Percentiles rank a stretch among this genome's conserved stretches.
Conservation (phyloP, 2,329 filamentous ascomycete species). For the Apiospora koreana region DNA sequence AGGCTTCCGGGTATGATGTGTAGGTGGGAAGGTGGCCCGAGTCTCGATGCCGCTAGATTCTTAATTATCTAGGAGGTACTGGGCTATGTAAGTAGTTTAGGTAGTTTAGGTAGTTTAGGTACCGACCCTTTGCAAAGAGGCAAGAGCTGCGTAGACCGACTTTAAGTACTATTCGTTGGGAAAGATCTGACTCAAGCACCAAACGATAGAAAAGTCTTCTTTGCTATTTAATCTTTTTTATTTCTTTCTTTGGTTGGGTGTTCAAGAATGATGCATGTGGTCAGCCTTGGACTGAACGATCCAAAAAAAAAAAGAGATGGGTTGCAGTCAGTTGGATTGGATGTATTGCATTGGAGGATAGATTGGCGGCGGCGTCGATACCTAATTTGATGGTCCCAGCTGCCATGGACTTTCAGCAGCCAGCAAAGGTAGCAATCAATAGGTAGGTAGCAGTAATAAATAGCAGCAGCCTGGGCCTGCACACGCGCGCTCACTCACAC, state of each 20-base stretch:
- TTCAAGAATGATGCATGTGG: background rate
- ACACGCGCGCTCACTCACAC: background rate
- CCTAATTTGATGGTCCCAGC: conserved; percentile 1
- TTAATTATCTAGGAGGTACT: background rate
- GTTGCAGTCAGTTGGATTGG: background rate
- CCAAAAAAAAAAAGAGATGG: background rate
- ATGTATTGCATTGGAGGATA: background rate
- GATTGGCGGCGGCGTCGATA: background rate
- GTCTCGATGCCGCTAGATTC: conserved; percentile 1
- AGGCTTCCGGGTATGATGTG: background rate
- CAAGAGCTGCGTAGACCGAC: background rate
- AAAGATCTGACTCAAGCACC: background rate
- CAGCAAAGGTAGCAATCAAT: background rate
- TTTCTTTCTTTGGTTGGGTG: background rate
- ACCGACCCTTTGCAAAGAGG: background rate
- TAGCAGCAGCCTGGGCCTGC: background rate
- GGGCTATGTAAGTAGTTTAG: background rate
- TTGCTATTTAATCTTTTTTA: background rate
- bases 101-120: background rate
- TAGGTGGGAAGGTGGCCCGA: background rate
- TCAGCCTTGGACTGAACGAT: background rate
- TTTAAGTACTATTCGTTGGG: background rate
- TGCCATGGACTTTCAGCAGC: background rate
- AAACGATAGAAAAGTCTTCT: background rate
- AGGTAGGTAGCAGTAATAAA: background rate